phyloP scores from a whole-genome alignment of 495 filamentous ascomycete genomes.

The Thermothielavioides terrestris region DNA sequence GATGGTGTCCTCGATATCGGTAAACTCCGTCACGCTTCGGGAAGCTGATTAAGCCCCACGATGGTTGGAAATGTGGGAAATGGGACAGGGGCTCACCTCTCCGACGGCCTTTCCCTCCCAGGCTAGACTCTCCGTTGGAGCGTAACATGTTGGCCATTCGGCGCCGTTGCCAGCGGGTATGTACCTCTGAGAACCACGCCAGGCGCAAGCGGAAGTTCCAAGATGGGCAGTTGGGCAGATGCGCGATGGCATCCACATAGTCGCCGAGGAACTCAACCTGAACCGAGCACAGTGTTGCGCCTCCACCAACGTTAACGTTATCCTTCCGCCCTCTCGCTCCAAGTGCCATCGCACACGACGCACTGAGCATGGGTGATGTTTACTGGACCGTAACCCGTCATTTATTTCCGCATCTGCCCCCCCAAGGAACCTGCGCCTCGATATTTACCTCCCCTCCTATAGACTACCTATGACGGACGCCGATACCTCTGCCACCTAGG shows the following conservation, averaged over 20 bases:
- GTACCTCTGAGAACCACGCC: not conserved
- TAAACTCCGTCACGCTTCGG: not conserved
- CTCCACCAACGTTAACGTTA: too few relatives aligned
- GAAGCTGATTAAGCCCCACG: not conserved
- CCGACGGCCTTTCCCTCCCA: conserved; percentile 7
- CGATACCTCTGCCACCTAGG: not conserved
- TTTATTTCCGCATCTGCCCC: too few relatives aligned
- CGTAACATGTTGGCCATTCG: not conserved
- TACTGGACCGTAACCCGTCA: too few relatives aligned
- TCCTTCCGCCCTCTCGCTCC: too few relatives aligned
- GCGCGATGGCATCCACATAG: not conserved
- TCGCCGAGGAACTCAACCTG: not conserved
- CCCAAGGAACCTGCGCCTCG: not conserved
- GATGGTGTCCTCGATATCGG: too few relatives aligned
- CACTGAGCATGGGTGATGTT: too few relatives aligned
- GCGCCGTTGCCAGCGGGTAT: not conserved
- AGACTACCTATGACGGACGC: not conserved
- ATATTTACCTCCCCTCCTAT: not conserved
- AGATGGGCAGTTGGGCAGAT: too few relatives aligned
- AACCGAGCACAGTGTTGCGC: too few relatives aligned
- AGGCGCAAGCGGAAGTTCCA: too few relatives aligned
- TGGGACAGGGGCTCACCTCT: not conserved
- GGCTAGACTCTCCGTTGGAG: conserved; percentile 2
- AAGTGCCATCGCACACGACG: too few relatives aligned
- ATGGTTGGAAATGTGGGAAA: not conserved